Percentiles rank a stretch among this genome's conserved stretches.
phyloP scores from a whole-genome alignment of 768 basidiomycete genomes.

The Naematelia encephala region DNA sequence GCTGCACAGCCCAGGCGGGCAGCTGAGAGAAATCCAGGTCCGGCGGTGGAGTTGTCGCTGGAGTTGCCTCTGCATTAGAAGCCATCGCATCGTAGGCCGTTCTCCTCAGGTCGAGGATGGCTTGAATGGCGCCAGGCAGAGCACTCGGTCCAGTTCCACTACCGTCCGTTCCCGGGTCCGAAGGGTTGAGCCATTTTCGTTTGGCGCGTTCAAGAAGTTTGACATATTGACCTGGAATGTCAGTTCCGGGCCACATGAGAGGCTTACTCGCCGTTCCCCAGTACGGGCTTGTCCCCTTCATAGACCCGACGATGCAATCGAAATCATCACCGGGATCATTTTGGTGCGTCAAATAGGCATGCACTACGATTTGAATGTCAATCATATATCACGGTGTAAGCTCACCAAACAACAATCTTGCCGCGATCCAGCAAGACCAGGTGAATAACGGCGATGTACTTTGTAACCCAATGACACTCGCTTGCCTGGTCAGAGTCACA shows the following conservation, averaged over 20 bases:
- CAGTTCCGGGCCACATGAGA: not conserved
- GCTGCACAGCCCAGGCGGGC: slow-evolving; percentile 43
- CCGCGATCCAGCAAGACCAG: slow-evolving; percentile 48
- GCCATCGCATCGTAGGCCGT: slow-evolving; percentile 44
- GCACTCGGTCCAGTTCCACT: slow-evolving; percentile 19
- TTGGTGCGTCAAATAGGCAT: slow-evolving; percentile 37
- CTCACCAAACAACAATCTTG: slow-evolving; percentile 44
- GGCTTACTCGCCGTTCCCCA: slow-evolving; percentile 46
- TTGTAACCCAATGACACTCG: slow-evolving; percentile 21
- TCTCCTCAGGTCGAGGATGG: slow-evolving; percentile 44
- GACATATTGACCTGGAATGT: slow-evolving; percentile 38
- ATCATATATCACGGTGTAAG: not conserved
- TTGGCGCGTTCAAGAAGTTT: slow-evolving; percentile 46
- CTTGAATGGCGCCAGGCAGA: slow-evolving; percentile 47
- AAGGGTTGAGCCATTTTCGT: slow-evolving; percentile 36
- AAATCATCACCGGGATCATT: slow-evolving; percentile 41
- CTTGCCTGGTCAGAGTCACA: slow-evolving; percentile 21
- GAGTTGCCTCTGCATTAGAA: slow-evolving; percentile 40
- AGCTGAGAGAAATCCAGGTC: slow-evolving; percentile 32
- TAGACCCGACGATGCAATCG: slow-evolving; percentile 29
- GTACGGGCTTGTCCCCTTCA: slow-evolving; percentile 36
- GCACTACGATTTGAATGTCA: slow-evolving; percentile 26
- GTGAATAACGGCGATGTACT: slow-evolving; percentile 45
- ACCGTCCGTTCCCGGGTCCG: slow-evolving; percentile 10
- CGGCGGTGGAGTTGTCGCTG: slow-evolving; percentile 34